These are phyloP conservation scores for Musa troglodytarum DNA, from an alignment of 176 grass and related monocot species.

Conservation along the genomic window DNA sequence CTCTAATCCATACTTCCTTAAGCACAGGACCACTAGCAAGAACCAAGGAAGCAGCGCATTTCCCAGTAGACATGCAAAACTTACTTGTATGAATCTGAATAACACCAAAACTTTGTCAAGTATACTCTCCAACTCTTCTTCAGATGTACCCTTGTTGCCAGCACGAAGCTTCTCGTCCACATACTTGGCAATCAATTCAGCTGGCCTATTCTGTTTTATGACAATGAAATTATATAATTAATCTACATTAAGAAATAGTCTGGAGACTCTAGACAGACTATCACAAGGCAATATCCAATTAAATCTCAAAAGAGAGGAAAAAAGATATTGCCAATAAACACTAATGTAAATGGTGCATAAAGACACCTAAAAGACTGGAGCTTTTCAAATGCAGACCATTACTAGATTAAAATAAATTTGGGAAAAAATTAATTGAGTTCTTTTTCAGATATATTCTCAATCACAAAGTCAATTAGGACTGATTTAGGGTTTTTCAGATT, in stretches of 20 bases:
- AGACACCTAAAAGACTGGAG: neutral
- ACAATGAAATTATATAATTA: neutral
- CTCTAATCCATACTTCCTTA: neutral
- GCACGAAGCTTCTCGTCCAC: slow-evolving; percentile 96
- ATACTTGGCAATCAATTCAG: slow-evolving; percentile 98
- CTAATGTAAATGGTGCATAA: neutral
- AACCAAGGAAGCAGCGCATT: neutral
- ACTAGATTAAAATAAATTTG: neutral
- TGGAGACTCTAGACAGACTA: neutral
- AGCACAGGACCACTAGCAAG: neutral
- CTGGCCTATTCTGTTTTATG: slow-evolving; percentile 76
- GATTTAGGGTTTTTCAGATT: neutral
- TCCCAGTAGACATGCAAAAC: slow-evolving; percentile 11
- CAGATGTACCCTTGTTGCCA: slow-evolving; percentile 98
- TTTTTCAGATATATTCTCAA: neutral
- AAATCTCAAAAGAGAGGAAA: neutral
- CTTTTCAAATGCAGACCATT: neutral
- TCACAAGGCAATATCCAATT: neutral
- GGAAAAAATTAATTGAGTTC: neutral
- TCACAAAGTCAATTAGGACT: neutral
- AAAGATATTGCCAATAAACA: neutral
- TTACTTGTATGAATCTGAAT: slow-evolving; percentile 99
- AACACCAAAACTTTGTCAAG: slow-evolving; percentile 96
- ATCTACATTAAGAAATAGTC: neutral
- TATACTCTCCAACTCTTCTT: slow-evolving; percentile 98